Percentiles rank a stretch among this genome's conserved stretches.
These are phyloP conservation scores for Teratosphaeria destructans DNA, from an alignment of 2,329 filamentous ascomycete genomes.

Conservation along the genomic window DNA sequence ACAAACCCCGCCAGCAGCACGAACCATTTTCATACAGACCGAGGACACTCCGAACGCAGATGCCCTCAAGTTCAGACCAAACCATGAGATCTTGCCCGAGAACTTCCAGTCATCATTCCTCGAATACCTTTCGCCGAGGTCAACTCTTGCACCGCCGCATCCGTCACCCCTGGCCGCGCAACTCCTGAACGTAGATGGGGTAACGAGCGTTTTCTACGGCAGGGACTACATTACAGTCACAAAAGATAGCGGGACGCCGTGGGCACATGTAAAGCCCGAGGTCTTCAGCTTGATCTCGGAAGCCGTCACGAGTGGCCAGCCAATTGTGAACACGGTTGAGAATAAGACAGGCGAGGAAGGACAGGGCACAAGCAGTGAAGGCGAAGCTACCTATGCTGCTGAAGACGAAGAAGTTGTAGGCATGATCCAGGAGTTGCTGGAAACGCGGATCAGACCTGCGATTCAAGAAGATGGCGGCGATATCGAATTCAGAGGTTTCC, in stretches of 20 bases:
- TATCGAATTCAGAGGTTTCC: slow-evolving; percentile 88
- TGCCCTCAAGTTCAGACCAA: slow-evolving; percentile 88
- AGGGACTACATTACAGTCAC: slow-evolving; percentile 94
- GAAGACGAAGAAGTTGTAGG: slow-evolving; percentile 88
- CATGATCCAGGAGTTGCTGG: slow-evolving; percentile 97
- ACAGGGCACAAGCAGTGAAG: slow-evolving; percentile 43
- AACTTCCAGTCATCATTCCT: slow-evolving; percentile 65
- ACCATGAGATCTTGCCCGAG: slow-evolving; percentile 72
- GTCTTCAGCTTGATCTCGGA: slow-evolving; percentile 93
- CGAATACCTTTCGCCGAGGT: slow-evolving; percentile 82
- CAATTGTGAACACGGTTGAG: slow-evolving; percentile 63
- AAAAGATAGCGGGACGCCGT: slow-evolving; percentile 77
- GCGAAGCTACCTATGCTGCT: slow-evolving; percentile 74
- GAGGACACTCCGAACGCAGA: slow-evolving; percentile 91
- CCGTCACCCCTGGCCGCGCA: slow-evolving; percentile 84
- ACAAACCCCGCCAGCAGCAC: slow-evolving; percentile 10
- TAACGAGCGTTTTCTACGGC: slow-evolving; percentile 92
- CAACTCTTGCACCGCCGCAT: slow-evolving; percentile 78
- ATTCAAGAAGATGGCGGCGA: slow-evolving; percentile 98
- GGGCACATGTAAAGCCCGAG: slow-evolving; percentile 91
- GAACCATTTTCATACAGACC: slow-evolving; percentile 86
- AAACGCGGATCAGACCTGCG: slow-evolving; percentile 86
- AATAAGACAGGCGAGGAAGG: slow-evolving; percentile 43
- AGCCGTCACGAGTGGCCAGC: slow-evolving; percentile 71
- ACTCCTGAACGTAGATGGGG: slow-evolving; percentile 85